Evolutionary conservation across 2,329 filamentous ascomycete genomes (phyloP).

Genomic region (Alternaria consortialis): DNA sequence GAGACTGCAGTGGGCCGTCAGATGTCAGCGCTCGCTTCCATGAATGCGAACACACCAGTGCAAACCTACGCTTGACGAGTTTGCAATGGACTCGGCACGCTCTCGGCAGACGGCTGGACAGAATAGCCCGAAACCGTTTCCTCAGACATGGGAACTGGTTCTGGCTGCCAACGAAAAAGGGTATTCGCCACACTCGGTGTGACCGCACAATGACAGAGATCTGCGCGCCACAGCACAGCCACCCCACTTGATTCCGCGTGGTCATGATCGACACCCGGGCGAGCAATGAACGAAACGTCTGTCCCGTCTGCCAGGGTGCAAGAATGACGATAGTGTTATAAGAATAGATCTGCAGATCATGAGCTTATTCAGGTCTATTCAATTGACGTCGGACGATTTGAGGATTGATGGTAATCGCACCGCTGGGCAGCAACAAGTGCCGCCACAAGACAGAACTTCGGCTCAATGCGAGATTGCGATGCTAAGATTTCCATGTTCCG

Average conservation of each 20-base stretch:
- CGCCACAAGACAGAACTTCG: not conserved
- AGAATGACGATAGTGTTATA: conserved; percentile 10
- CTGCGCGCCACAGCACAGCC: conserved; percentile 38
- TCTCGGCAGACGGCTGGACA: conserved; percentile 24
- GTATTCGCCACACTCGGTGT: conserved; percentile 39
- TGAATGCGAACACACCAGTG: conserved; percentile 8
- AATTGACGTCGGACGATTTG: not conserved
- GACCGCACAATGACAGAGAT: conserved; percentile 31
- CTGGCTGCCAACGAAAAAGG: conserved; percentile 21
- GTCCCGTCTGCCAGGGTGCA: conserved; percentile 18
- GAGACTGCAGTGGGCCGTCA: conserved; percentile 14
- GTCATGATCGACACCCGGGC: conserved; percentile 22
- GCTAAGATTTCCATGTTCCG: conserved; percentile 17
- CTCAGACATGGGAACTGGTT: conserved; percentile 16
- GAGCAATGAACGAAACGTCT: conserved; percentile 10
- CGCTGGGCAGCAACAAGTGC: not conserved
- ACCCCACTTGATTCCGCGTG: conserved; percentile 17
- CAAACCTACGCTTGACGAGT: conserved; percentile 16
- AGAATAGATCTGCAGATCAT: conserved; percentile 15
- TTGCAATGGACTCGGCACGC: conserved; percentile 15
- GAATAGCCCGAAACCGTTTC: conserved; percentile 24
- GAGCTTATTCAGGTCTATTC: not conserved
- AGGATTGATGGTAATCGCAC: not conserved
- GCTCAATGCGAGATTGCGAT: conserved; percentile 8
- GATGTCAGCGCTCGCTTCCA: conserved; percentile 24